Evolutionary conservation across 1,139 yeast genomes (phyloP).

Genomic region (Lodderomyces parapsilosis): DNA sequence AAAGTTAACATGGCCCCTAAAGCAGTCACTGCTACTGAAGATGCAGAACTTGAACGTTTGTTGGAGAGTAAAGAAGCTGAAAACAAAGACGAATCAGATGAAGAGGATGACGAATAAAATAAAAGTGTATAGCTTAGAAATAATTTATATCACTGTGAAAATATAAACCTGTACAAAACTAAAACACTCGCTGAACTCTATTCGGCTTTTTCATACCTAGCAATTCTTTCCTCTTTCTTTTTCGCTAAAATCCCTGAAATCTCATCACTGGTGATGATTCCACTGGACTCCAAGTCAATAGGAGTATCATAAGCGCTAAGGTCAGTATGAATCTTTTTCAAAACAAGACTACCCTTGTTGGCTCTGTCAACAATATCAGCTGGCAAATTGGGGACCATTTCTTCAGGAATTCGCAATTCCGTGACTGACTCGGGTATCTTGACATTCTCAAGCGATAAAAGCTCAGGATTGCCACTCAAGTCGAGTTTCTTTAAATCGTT

Average conservation of each 20-base stretch:
- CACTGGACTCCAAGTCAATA: neutral
- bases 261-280: neutral
- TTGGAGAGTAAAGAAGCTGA: constrained; percentile 59
- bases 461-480: constrained; percentile 45
- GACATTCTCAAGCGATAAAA: constrained; percentile 38
- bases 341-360: constrained; percentile 31
- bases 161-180: constrained; percentile 1
- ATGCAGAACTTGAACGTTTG: constrained; percentile 93
- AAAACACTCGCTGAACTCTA: neutral
- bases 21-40: constrained; percentile 98
- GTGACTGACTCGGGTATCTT: constrained; percentile 38
- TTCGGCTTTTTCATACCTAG: neutral
- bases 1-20: constrained; percentile 97
- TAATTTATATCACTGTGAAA: neutral
- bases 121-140: neutral
- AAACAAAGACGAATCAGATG: constrained; percentile 41
- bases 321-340: constrained; percentile 23
- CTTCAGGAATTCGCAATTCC: constrained; percentile 38
- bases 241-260: neutral
- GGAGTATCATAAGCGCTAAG: neutral
- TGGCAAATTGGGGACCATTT: constrained; percentile 37
- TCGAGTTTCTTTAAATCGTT: constrained; percentile 34
- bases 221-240: neutral
- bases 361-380: constrained; percentile 42
- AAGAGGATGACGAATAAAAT: constrained; percentile 25